Evolutionary conservation across 306 rosid genomes (phyloP).

Genomic region (Cucumis sativus): Cucumber_9930_V3 NC_026659.2:8796501-8797000

Average conservation of each 20-base stretch:
- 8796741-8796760: conserved; percentile 87
- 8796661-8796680: not conserved
- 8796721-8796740: conserved; percentile 73
- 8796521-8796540: not conserved
- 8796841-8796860: not conserved
- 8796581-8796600: not conserved
- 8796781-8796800: conserved; percentile 29
- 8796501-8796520: not conserved
- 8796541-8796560: not conserved
- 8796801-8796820: conserved; percentile 13
- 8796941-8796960: not conserved
- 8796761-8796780: conserved; percentile 73
- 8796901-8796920: not conserved
- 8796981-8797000: not conserved
- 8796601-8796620: not conserved
- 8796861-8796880: not conserved
- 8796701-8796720: conserved; percentile 32
- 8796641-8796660: not conserved
- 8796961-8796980: not conserved
- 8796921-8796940: not conserved
- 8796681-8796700: not conserved
- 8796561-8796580: not conserved
- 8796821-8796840: not conserved
- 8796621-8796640: not conserved
- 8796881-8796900: not conserved